Conservation (phyloP, 345 rosid species). For the Kernera saxatilis region DNA sequence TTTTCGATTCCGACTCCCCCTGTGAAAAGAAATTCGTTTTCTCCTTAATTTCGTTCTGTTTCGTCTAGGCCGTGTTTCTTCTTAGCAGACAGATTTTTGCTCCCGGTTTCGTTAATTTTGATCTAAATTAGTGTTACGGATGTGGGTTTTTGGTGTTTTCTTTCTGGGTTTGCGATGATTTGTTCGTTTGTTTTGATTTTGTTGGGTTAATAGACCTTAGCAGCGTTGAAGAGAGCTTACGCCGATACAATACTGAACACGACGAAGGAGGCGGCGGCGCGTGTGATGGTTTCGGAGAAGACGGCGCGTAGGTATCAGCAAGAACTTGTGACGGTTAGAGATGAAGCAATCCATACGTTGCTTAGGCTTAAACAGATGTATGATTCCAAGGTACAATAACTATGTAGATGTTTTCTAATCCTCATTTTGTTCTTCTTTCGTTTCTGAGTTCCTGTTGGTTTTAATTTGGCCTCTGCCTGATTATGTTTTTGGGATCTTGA, state of each 20-base stretch:
- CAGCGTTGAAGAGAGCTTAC: constrained; percentile 87
- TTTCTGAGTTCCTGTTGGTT: neutral
- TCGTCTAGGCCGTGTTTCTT: neutral
- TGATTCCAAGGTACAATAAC: constrained; percentile 60
- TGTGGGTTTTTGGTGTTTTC: neutral
- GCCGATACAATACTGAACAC: constrained; percentile 84
- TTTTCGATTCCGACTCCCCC: neutral
- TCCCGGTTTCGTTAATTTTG: neutral
- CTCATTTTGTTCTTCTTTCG: neutral
- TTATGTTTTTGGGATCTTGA: neutral
- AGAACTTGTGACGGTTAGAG: constrained; percentile 64
- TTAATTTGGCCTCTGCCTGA: neutral
- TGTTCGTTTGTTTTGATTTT: constrained; percentile 2
- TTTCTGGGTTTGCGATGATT: constrained; percentile 9
- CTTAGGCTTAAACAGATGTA: constrained; percentile 72
- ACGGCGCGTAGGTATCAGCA: constrained; percentile 60
- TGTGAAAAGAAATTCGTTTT: neutral
- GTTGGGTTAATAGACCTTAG: constrained; percentile 45
- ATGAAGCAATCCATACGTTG: constrained; percentile 66
- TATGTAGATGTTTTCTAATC: neutral
- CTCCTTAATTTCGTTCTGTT: neutral
- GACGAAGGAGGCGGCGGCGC: constrained; percentile 88
- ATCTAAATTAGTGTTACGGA: neutral
- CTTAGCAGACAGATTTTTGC: neutral
- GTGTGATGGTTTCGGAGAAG: constrained; percentile 74